These are phyloP conservation scores for Peronosclerospora sorghi DNA, from an alignment of 352 stramenopile species.

Conservation along the genomic window DNA sequence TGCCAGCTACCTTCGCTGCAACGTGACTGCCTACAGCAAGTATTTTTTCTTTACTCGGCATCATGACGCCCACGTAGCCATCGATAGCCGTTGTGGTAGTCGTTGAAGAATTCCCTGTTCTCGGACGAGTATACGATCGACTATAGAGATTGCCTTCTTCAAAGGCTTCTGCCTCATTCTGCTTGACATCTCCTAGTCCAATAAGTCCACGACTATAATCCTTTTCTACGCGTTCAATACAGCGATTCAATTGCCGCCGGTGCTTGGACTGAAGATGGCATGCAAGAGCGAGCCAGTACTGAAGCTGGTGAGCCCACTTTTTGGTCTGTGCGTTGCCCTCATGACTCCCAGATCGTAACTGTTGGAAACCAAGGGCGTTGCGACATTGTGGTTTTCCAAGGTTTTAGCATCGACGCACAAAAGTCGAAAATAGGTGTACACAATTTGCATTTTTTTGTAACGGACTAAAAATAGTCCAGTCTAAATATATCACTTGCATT, in stretches of 20 bases:
- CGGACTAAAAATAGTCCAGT: too few relatives aligned
- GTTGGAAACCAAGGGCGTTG: too few relatives aligned
- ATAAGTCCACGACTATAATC: slow-evolving; percentile 36
- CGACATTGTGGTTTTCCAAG: too few relatives aligned
- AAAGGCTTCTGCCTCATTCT: slow-evolving; percentile 11
- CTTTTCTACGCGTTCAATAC: slow-evolving; percentile 41
- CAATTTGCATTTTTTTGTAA: too few relatives aligned
- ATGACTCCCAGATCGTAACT: slow-evolving; percentile 5
- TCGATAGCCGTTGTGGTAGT: slow-evolving; percentile 2
- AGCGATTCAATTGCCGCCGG: slow-evolving; percentile 33
- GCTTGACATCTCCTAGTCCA: slow-evolving; percentile 9
- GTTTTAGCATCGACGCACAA: too few relatives aligned
- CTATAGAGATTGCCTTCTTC: slow-evolving; percentile 24
- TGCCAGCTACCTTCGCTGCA: slow-evolving; percentile 61
- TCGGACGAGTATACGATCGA: slow-evolving; percentile 21
- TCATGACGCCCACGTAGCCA: slow-evolving; percentile 7
- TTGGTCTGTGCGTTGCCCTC: slow-evolving; percentile 20
- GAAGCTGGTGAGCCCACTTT: slow-evolving; percentile 43
- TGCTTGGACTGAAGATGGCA: slow-evolving; percentile 49
- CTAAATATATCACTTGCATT: too few relatives aligned
- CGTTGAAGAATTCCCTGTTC: slow-evolving; percentile 7
- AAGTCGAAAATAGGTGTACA: too few relatives aligned
- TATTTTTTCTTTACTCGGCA: slow-evolving; percentile 26
- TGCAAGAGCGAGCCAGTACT: slow-evolving; percentile 47
- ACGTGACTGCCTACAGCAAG: slow-evolving; percentile 45